These are phyloP conservation scores for Sporothrix euskadiensis DNA, from an alignment of 2,329 filamentous ascomycete genomes.

Conservation along the genomic window DNA sequence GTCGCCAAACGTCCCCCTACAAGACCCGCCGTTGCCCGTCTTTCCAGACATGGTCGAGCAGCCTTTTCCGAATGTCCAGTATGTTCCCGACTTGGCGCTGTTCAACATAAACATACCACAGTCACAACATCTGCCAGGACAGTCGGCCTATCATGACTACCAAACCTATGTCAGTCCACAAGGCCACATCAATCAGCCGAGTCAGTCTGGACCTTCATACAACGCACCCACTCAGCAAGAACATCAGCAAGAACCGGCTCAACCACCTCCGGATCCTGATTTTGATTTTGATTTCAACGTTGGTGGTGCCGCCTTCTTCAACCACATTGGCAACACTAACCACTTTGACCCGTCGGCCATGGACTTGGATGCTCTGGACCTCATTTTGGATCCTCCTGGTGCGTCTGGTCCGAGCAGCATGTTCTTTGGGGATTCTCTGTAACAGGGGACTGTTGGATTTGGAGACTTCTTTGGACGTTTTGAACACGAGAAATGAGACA, in stretches of 20 bases:
- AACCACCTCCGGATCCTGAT: neutral
- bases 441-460: no score
- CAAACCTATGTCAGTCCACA: neutral
- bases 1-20: neutral
- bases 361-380: neutral
- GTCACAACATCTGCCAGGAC: neutral
- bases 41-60: neutral
- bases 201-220: neutral
- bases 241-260: neutral
- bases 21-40: neutral
- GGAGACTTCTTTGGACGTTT: no score
- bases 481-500: neutral
- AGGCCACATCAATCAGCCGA: neutral
- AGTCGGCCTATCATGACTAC: no score
- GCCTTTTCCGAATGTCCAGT: neutral
- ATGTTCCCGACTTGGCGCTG: neutral
- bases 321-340: neutral
- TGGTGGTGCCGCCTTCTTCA: neutral
- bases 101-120: neutral
- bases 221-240: neutral
- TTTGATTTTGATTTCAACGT: neutral
- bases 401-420: neutral
- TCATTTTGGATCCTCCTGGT: neutral
- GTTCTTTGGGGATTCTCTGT: neutral
- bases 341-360: neutral